Evolutionary conservation across 140 eudicot genomes (phyloP), one percentile per base, ranked within the genome.

Genomic region (Stevia rebaudiana): DNA sequence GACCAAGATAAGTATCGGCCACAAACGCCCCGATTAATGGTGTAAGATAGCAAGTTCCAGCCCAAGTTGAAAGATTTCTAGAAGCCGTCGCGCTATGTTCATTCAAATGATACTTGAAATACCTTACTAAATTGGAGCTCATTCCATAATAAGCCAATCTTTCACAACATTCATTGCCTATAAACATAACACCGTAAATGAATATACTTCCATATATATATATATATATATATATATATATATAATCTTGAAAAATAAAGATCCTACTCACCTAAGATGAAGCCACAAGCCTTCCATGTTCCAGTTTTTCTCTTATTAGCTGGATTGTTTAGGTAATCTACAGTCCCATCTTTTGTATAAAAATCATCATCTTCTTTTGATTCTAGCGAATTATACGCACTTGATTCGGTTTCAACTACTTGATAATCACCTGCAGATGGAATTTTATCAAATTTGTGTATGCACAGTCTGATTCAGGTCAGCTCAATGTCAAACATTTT

Each of bases 271-370:
- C 89, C 89, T 63, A 86, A 78, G 57, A 86, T 86, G 74, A 77
- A 82, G 63, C 79, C 76, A 43, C 86, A 86, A 0, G 89, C 94
- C 72, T 75, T 86, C 94, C 94, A 86, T 23, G 68, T 80, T 56
- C 94, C 94, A 5, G 94, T 82, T 69, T 72, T 82, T 57, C 42
- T 68, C 82, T 78, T 82, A 41, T 74, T 69, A 23, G 89, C 86
- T 17, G 86, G 86, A 44, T 80, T 80, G 5, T 78, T 63, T 30
- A 68, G 81, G 53, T 77, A 68, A 73, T 86, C 86, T 7, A 86
- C 77, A 15, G 94, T 82, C 64, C 94, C 94, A 72, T 86, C 89
- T 16, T 80, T 47, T 11, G 89, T 82, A 67, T 71, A 80, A 28
- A 44, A 8, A 15, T 65, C 84, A 44, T 75, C 81, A 9, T 82